Conservation (phyloP, 2,329 filamentous ascomycete genomes). For the Cytospora piceae region DNA sequence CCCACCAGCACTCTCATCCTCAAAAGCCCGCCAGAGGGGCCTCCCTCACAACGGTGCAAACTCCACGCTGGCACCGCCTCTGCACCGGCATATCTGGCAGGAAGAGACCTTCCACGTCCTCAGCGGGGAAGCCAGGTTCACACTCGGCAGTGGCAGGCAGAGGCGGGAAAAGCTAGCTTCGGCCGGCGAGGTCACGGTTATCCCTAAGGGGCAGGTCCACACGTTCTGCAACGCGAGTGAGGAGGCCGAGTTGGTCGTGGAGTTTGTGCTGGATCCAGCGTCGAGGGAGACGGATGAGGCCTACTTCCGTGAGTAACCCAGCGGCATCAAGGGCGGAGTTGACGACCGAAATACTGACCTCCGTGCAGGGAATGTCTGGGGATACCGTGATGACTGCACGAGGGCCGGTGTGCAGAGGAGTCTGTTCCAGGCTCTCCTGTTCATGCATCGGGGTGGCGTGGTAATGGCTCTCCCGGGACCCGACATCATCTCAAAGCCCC, state of each 20-base stretch:
- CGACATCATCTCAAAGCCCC: constrained; percentile 4
- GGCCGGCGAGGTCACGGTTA: constrained; percentile 21
- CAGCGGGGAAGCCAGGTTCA: constrained; percentile 18
- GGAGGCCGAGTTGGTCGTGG: constrained; percentile 16
- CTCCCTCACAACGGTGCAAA: constrained; percentile 5
- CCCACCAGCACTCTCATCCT: constrained; percentile 13
- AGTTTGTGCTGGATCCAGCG: constrained; percentile 24
- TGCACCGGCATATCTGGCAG: constrained; percentile 24
- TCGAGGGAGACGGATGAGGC: constrained; percentile 23
- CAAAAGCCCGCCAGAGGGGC: not conserved
- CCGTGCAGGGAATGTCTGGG: constrained; percentile 26
- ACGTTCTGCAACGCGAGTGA: constrained; percentile 28
- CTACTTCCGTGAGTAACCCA: constrained; percentile 22
- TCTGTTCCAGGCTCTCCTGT: constrained; percentile 21
- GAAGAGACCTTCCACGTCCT: constrained; percentile 23
- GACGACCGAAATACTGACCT: not conserved
- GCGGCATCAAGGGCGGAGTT: not conserved
- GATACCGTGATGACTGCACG: constrained; percentile 24
- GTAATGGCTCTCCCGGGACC: constrained; percentile 23
- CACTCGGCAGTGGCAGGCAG: not conserved
- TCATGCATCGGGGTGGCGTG: constrained; percentile 28
- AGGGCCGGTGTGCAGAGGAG: constrained; percentile 22
- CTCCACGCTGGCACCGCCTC: constrained; percentile 23
- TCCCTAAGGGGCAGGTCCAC: constrained; percentile 17
- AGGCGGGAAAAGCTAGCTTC: not conserved